Evolutionary conservation across 345 rosid species (phyloP), one percentile per base, ranked within the genome.

Genomic region (Euclidium syriacum): DNA sequence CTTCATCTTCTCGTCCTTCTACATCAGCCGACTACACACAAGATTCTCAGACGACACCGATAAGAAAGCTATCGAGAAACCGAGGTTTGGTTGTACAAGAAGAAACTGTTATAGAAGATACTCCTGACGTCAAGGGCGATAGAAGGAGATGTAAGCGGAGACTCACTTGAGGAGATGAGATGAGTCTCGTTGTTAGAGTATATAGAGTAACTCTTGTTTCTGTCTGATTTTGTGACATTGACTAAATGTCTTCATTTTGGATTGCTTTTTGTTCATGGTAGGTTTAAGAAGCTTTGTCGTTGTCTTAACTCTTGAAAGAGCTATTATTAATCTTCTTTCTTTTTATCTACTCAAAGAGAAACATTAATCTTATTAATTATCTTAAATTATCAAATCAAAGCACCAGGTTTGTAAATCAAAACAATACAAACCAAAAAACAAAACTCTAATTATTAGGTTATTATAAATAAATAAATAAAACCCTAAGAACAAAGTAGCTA

Each of bases 51-150:
- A 75, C 81, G 32, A 90, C 96, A n/a, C 97, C 96, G 5, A 94
- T 87, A 71, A 78, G 82, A 72, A 94, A 84, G 66, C 69, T 87
- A 24, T 77, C 84, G 4, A 81, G 97, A 77, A 87, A 87, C 56
- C 83, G 88, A 18, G 99, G 96, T 41, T 54, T 85, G 69, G 80
- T 84, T 48, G 39, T 87, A 15, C 86, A 79, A 73, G 95, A 92
- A 72, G 89, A 87, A 20, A 58, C 84, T 4, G 78, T 86, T 34
- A 82, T 83, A 30, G 91, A 84, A 55, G 90, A 87, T 39, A 80
- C 86, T 8, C 83, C 95, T 32, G 86, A 79, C 30, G 7, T 35
- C 40, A 5, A 65, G 26, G 71, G 73, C 27, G 49, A 58, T 18
- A 71, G 73, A 19, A 54, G 52, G 58, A 79, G 77, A 62, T 65